Base-by-base conservation (phyloP, 805 yeast genomes). In the Tetrapisispora fleetii region DNA sequence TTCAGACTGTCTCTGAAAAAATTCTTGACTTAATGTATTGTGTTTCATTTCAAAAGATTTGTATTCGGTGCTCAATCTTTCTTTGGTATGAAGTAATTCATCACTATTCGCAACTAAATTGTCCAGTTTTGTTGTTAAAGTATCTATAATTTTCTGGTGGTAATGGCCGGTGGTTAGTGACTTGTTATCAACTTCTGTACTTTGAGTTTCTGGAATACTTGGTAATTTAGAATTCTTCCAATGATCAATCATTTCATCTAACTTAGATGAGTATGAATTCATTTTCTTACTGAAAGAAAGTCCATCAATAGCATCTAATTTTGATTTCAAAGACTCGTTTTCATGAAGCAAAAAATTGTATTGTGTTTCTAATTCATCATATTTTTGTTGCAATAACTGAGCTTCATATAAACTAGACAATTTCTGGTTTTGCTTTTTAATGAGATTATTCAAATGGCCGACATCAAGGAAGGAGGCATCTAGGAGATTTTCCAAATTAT, bases 51-150 rank as follows among this genome's bases (percentile, higher is more conserved):
- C 67, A 66, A 52, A 50, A 43, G 53, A 45, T 43, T 50, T 48
- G 48, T 51, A 50, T 50, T 76, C 73, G 8, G 63, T 50, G 3
- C 67, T 53, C 3, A 78, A 62, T 16, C 63, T 57, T 22, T 63
- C 62, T 38, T 58, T 60, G 1, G 63, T 54, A 3, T 59, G 43
- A 37, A 70, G 71, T 32, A 70, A 68, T 19, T 67, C 70, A 52
- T 77, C 71, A 50, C 77, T 73, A 19, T 77, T 73, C 16, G 56
- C 53, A 52, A 81, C 57, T 49, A 82, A 65, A 22, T 78, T 78
- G 51, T 80, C 81, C 46, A 83, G 68, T 55, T 81, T 85, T 19
- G 64, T 55, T 48, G 79, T 84, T 47, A 83, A 64, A 51, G 69
- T 70, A 22, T 58, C 46, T 11, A 73, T 70, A 47, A 72, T 61